Conservation (phyloP, 805 yeast genomes). For the Citeromyces nyonsensis region DNA sequence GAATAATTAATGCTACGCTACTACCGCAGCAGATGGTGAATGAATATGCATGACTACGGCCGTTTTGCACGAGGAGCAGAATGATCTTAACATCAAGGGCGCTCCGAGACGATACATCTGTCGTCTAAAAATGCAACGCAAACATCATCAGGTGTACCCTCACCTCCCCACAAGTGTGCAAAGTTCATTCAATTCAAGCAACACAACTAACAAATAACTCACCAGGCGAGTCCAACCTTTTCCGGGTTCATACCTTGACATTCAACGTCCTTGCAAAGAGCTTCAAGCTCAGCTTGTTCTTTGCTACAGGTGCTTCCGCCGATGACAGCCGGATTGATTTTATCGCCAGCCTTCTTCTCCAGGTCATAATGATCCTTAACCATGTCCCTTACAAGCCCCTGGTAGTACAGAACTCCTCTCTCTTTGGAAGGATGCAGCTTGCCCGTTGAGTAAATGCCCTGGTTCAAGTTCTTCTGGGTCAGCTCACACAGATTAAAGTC, state of each 20-base stretch:
- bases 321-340: constrained; percentile 35
- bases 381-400: constrained; percentile 37
- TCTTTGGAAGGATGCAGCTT: constrained; percentile 44
- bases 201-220: constrained; percentile 1
- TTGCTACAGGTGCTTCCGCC: constrained; percentile 21
- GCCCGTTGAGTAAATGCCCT: constrained; percentile 44
- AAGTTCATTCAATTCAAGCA: too few relatives aligned
- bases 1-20: too few relatives aligned
- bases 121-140: too few relatives aligned
- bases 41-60: too few relatives aligned
- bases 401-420: constrained; percentile 42
- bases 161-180: too few relatives aligned
- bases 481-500: constrained; percentile 43
- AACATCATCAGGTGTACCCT: too few relatives aligned
- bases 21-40: too few relatives aligned
- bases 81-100: too few relatives aligned
- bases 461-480: constrained; percentile 46
- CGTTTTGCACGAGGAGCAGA: too few relatives aligned
- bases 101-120: too few relatives aligned
- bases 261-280: constrained; percentile 31
- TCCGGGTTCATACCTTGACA: constrained; percentile 27
- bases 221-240: constrained; percentile 14
- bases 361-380: constrained; percentile 33
- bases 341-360: constrained; percentile 27
- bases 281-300: constrained; percentile 32